Percentiles rank a stretch among this genome's conserved stretches.
Evolutionary conservation across 768 basidiomycete genomes (phyloP).

Genomic region (Rubroboletus satanas): DNA sequence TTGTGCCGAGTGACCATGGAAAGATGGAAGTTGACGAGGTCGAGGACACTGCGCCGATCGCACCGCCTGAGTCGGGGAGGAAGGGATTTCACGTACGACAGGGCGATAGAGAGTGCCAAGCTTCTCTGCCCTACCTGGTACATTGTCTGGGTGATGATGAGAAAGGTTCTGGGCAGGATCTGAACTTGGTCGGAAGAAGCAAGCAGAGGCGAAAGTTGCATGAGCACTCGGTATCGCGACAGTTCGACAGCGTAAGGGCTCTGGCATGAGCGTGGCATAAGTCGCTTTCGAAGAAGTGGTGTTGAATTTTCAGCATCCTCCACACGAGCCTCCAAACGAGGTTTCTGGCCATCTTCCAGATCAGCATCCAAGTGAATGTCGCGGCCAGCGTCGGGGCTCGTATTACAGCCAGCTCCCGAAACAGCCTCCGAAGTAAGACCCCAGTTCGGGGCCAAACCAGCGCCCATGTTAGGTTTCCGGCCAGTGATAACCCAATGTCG

Average conservation of each 20-base stretch:
- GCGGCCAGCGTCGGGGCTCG: neutral
- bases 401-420: neutral
- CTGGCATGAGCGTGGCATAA: slow-evolving; percentile 15
- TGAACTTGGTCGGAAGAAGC: slow-evolving; percentile 30
- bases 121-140: slow-evolving; percentile 37
- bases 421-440: neutral
- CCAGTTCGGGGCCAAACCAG: neutral
- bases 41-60: slow-evolving; percentile 38
- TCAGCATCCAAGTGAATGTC: neutral
- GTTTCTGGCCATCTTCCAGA: neutral
- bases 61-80: slow-evolving; percentile 39
- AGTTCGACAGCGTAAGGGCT: slow-evolving; percentile 7
- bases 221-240: slow-evolving; percentile 36
- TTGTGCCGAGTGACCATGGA: slow-evolving; percentile 36
- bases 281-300: slow-evolving; percentile 6
- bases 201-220: slow-evolving; percentile 40
- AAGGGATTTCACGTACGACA: slow-evolving; percentile 47
- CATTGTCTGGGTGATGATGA: slow-evolving; percentile 45
- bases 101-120: slow-evolving; percentile 43
- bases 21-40: slow-evolving; percentile 46
- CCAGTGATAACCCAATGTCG: slow-evolving; percentile 16
- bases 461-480: neutral
- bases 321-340: neutral
- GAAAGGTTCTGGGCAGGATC: slow-evolving; percentile 42
- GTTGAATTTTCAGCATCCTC: neutral